Percentiles rank a stretch among this genome's conserved stretches.
Evolutionary conservation across 2,329 filamentous ascomycete genomes (phyloP).

Genomic region (Colletotrichum sp.): DNA sequence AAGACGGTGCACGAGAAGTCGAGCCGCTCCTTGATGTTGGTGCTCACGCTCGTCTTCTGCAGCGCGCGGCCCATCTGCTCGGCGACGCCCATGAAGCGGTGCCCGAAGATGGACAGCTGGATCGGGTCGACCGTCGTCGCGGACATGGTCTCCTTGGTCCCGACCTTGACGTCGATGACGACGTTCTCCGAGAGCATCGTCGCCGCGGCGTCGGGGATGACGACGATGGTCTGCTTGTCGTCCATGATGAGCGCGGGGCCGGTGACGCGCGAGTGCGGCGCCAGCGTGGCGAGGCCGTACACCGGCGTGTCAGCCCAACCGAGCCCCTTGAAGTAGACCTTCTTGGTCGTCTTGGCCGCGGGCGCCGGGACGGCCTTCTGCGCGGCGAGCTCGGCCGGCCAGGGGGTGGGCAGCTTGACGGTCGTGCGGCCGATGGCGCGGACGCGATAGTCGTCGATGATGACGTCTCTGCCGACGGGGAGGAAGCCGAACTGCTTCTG

Average conservation of each 20-base stretch:
- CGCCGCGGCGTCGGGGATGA: slow-evolving; percentile 63
- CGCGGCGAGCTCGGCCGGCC: slow-evolving; percentile 6
- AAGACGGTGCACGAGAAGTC: slow-evolving; percentile 86
- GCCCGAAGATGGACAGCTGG: slow-evolving; percentile 77
- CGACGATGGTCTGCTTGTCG: slow-evolving; percentile 73
- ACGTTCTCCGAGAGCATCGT: slow-evolving; percentile 48
- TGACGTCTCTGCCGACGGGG: slow-evolving; percentile 37
- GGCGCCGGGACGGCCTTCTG: neutral
- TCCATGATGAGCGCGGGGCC: slow-evolving; percentile 74
- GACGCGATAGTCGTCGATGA: slow-evolving; percentile 48
- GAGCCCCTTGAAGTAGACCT: slow-evolving; percentile 22
- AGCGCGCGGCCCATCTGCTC: slow-evolving; percentile 83
- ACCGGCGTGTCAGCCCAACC: slow-evolving; percentile 61
- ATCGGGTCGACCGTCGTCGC: slow-evolving; percentile 65
- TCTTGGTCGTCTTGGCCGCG: slow-evolving; percentile 6
- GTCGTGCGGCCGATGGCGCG: slow-evolving; percentile 35
- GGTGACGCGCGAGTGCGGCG: slow-evolving; percentile 62
- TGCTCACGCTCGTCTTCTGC: slow-evolving; percentile 80
- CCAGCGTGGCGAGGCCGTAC: slow-evolving; percentile 69
- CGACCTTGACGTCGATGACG: slow-evolving; percentile 43
- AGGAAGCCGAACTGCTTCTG: slow-evolving; percentile 47
- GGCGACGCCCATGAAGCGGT: slow-evolving; percentile 84
- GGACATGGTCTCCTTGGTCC: slow-evolving; percentile 13
- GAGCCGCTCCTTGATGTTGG: slow-evolving; percentile 81
- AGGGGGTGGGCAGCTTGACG: slow-evolving; percentile 3